Evolutionary conservation across 139 green algal species (phyloP).

Genomic region (Chlamydomonas sp.): DNA sequence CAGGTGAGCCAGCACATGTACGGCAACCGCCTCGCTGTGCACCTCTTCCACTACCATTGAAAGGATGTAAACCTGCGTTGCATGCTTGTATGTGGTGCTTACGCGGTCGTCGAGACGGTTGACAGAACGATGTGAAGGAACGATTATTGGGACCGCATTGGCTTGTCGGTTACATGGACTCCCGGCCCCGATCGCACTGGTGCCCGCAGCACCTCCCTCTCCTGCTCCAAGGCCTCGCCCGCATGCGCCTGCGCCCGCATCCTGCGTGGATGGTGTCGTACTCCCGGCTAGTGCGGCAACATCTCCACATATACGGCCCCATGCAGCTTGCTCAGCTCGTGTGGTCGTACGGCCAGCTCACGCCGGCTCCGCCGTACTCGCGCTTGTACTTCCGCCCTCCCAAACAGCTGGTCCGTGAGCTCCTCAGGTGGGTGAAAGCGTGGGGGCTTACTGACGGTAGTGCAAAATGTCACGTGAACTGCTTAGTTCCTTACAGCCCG

Average conservation of each 20-base stretch:
- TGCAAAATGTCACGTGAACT: too few relatives aligned
- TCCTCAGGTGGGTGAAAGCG: conserved; percentile 4
- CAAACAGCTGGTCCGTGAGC: background rate
- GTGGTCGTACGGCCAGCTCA: conserved; percentile 20
- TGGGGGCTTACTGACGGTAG: too few relatives aligned
- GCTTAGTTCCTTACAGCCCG: too few relatives aligned
- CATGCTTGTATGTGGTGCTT: too few relatives aligned
- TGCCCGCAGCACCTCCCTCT: conserved; percentile 5
- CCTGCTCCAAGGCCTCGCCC: conserved; percentile 11
- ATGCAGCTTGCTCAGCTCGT: conserved; percentile 8
- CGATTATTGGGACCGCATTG: too few relatives aligned
- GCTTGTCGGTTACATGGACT: too few relatives aligned
- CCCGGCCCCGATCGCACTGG: too few relatives aligned
- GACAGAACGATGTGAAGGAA: background rate
- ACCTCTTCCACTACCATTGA: too few relatives aligned
- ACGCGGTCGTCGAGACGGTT: too few relatives aligned
- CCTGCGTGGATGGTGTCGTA: conserved; percentile 11
- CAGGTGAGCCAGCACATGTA: background rate
- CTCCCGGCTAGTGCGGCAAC: background rate
- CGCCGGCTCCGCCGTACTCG: conserved; percentile 14
- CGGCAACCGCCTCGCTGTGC: too few relatives aligned
- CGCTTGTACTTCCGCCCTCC: conserved; percentile 13
- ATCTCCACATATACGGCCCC: conserved; percentile 5
- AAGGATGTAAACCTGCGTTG: too few relatives aligned
- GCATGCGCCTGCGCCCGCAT: background rate